phyloP scores from a whole-genome alignment of 2,329 filamentous ascomycete genomes.

The Aspergillus transmontanensis region DNA sequence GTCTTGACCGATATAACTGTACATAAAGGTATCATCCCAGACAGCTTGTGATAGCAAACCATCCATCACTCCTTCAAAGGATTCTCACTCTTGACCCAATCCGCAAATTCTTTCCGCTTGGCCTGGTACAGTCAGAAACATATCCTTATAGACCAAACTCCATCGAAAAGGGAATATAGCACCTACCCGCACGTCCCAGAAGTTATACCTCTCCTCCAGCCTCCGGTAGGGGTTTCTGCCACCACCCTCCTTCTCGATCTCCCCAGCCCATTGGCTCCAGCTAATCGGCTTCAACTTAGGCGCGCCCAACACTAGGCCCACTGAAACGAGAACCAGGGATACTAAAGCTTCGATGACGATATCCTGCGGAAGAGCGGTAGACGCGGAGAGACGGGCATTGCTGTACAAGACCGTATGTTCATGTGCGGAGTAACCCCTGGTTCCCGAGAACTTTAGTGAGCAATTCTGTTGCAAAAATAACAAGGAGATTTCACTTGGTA shows the following conservation, averaged over 20 bases:
- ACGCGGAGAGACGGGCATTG: slow-evolving; percentile 49
- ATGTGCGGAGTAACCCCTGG: slow-evolving; percentile 92
- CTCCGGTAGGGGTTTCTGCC: slow-evolving; percentile 77
- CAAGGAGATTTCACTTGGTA: not conserved
- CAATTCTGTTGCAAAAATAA: not conserved
- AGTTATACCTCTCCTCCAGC: slow-evolving; percentile 79
- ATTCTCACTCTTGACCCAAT: slow-evolving; percentile 63
- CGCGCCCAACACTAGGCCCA: slow-evolving; percentile 78
- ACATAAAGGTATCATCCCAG: not conserved
- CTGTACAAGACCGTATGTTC: slow-evolving; percentile 80
- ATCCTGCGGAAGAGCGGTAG: slow-evolving; percentile 72
- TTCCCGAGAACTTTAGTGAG: not conserved
- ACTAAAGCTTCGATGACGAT: slow-evolving; percentile 84
- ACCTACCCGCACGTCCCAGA: slow-evolving; percentile 80
- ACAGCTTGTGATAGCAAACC: not conserved
- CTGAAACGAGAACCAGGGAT: slow-evolving; percentile 76
- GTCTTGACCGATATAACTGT: not conserved
- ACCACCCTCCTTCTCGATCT: slow-evolving; percentile 68
- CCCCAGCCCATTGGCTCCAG: slow-evolving; percentile 76
- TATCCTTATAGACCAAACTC: not conserved
- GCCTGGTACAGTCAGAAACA: slow-evolving; percentile 36
- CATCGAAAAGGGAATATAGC: not conserved
- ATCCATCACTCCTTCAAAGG: slow-evolving; percentile 26
- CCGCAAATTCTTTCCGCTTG: slow-evolving; percentile 74
- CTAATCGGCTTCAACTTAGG: slow-evolving; percentile 81